Conservation (phyloP, 192 early-diverging fungal species). For the Globomyces pollinis-pini region DNA sequence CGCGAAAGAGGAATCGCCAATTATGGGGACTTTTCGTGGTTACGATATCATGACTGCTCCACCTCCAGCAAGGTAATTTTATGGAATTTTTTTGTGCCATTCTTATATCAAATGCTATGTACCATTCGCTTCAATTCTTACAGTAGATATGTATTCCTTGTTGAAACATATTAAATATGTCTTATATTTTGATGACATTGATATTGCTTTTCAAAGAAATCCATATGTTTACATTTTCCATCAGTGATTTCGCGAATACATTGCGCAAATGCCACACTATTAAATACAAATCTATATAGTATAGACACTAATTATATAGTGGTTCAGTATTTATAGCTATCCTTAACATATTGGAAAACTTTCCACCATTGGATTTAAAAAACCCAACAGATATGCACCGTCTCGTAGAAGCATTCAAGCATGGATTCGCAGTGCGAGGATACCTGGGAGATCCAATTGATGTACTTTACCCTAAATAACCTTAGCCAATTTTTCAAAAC, state of each 20-base stretch:
- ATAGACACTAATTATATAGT: slow-evolving; percentile 26
- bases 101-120: background rate
- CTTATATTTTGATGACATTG: too few relatives aligned
- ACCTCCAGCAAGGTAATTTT: too few relatives aligned
- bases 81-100: slow-evolving; percentile 15
- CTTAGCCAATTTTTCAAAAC: slow-evolving; percentile 35
- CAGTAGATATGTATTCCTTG: too few relatives aligned
- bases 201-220: too few relatives aligned
- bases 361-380: slow-evolving; percentile 40
- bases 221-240: too few relatives aligned
- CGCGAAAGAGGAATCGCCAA: slow-evolving; percentile 47
- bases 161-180: too few relatives aligned
- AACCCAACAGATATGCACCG: slow-evolving; percentile 63
- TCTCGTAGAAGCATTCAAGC: slow-evolving; percentile 81
- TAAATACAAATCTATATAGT: background rate
- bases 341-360: slow-evolving; percentile 83
- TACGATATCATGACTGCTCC: slow-evolving; percentile 61
- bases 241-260: too few relatives aligned
- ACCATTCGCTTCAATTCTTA: too few relatives aligned
- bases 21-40: slow-evolving; percentile 70
- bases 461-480: background rate
- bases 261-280: background rate
- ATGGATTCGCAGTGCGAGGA: slow-evolving; percentile 72
- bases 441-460: slow-evolving; percentile 71
- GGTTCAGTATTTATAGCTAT: slow-evolving; percentile 76